Conservation (phyloP, 768 basidiomycete genomes). For the Auricularia heimuer region DNA sequence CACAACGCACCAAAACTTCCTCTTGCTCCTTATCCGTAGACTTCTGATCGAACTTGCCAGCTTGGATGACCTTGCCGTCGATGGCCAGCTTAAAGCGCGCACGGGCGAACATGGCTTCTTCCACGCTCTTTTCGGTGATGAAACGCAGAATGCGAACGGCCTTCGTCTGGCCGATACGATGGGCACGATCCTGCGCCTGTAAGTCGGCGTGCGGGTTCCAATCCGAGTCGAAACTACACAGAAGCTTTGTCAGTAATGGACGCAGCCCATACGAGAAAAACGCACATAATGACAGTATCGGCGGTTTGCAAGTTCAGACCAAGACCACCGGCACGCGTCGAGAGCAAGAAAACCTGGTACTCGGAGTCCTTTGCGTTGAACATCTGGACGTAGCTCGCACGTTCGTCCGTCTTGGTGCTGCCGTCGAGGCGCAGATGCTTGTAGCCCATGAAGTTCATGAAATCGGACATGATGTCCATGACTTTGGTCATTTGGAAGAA, state of each 20-base stretch:
- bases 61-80: slow-evolving; percentile 98
- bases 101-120: slow-evolving; percentile 94
- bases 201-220: slow-evolving; percentile 99
- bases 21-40: slow-evolving; percentile 97
- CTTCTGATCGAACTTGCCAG: slow-evolving; percentile 98
- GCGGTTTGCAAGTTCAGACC: slow-evolving; percentile 94
- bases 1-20: slow-evolving; percentile 69
- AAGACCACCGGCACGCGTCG: slow-evolving; percentile 87
- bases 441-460: slow-evolving; percentile 77
- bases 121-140: slow-evolving; percentile 96
- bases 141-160: slow-evolving; percentile 93
- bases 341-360: slow-evolving; percentile 85
- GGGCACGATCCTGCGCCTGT: slow-evolving; percentile 98
- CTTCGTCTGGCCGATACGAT: slow-evolving; percentile 99
- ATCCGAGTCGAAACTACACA: slow-evolving; percentile 63
- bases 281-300: slow-evolving; percentile 91
- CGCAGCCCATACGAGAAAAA: slow-evolving; percentile 8
- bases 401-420: slow-evolving; percentile 92
- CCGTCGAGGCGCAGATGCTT: slow-evolving; percentile 91
- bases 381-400: slow-evolving; percentile 71
- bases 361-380: slow-evolving; percentile 90
- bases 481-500: slow-evolving; percentile 99
- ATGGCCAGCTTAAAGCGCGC: slow-evolving; percentile 96
- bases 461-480: slow-evolving; percentile 98
- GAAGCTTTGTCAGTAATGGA: no score